Evolutionary conservation across 2,329 filamentous ascomycete species (phyloP).

Genomic region (Tolypocladium endophyticum): DNA sequence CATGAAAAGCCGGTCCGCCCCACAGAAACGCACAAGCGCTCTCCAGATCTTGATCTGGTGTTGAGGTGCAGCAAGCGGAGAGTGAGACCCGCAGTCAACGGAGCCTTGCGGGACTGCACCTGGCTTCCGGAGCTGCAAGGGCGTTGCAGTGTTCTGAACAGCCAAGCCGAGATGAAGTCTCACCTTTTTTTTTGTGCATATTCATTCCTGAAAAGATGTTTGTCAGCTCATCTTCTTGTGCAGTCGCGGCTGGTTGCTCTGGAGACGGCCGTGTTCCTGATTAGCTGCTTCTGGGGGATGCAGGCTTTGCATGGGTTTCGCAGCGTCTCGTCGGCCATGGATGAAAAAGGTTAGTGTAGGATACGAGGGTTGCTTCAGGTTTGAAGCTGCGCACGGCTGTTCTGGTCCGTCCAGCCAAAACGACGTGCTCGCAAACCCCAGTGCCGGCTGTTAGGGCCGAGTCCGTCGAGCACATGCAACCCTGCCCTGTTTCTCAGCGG

Average conservation of each 20-base stretch:
- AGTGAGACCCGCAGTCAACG: background rate
- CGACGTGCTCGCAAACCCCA: background rate
- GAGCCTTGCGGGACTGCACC: background rate
- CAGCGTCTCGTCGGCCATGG: background rate
- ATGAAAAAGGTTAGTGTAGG: background rate
- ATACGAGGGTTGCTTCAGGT: background rate
- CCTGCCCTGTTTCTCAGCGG: slow-evolving; percentile 1
- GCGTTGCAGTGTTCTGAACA: background rate
- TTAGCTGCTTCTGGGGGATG: background rate
- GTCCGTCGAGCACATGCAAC: background rate
- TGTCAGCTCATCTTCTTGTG: background rate
- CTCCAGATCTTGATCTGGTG: background rate
- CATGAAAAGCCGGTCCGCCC: background rate
- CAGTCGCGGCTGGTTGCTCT: background rate
- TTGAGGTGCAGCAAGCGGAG: background rate
- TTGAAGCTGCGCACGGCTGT: background rate
- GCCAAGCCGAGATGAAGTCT: background rate
- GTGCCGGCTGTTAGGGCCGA: background rate
- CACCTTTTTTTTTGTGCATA: background rate
- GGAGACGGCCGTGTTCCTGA: background rate
- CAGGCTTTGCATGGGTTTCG: background rate
- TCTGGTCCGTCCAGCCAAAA: background rate
- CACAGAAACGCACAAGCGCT: background rate
- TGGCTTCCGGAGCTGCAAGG: background rate
- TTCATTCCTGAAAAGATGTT: background rate